Percentiles rank a stretch among this genome's conserved stretches.
These are phyloP conservation scores for Phytopythium sindhum DNA, from an alignment of 352 stramenopile genomes.

Conservation along the genomic window DNA sequence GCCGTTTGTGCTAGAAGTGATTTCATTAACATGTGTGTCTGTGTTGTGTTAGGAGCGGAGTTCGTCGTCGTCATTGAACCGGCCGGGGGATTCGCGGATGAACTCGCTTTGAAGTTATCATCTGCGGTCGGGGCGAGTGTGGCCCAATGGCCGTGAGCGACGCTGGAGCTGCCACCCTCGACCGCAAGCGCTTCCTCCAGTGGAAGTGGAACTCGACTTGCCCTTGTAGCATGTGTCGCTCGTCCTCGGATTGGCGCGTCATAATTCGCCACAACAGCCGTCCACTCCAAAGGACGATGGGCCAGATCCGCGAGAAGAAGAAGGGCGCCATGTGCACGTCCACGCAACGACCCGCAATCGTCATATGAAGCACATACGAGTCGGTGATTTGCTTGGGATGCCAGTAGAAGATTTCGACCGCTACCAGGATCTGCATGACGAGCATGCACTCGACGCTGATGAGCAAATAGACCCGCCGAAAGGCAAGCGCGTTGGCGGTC, in stretches of 20 bases:
- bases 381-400: slow-evolving; percentile 14
- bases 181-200: slow-evolving; percentile 5
- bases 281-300: slow-evolving; percentile 23
- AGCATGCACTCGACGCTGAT: slow-evolving; percentile 12
- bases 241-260: slow-evolving; percentile 17
- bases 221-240: slow-evolving; percentile 18
- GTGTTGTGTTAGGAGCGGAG: too few species aligned
- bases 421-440: slow-evolving; percentile 17
- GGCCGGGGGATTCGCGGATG: too few species aligned
- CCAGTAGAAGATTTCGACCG: slow-evolving; percentile 23
- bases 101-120: too few species aligned
- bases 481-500: slow-evolving; percentile 15
- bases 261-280: slow-evolving; percentile 22
- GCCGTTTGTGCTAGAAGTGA: too few species aligned
- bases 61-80: too few species aligned
- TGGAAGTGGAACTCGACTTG: slow-evolving; percentile 27
- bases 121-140: too few species aligned
- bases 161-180: background rate
- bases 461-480: slow-evolving; percentile 16
- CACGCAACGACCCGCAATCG: slow-evolving; percentile 11
- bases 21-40: too few species aligned
- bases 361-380: slow-evolving; percentile 7
- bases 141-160: too few species aligned
- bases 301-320: slow-evolving; percentile 18
- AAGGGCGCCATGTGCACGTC: slow-evolving; percentile 13